phyloP scores from a whole-genome alignment of 2,329 filamentous ascomycete species.

The Xylaria arbuscula region DNA sequence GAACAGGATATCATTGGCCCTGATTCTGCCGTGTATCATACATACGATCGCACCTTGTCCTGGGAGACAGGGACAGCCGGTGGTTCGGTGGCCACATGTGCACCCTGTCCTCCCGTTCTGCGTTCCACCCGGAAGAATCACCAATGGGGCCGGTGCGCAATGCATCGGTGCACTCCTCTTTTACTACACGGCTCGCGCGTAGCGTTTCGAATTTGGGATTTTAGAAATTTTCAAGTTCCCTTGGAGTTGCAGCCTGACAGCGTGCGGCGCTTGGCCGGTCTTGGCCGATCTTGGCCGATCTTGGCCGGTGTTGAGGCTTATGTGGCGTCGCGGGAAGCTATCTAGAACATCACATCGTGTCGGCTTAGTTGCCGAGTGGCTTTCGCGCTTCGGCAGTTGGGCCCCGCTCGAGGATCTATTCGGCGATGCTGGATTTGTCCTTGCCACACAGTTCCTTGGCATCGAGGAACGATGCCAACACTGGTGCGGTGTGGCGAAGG shows the following conservation, averaged over 20 bases:
- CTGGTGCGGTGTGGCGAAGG: background rate
- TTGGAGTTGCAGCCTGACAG: background rate
- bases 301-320: background rate
- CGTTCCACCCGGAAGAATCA: slow-evolving; percentile 7
- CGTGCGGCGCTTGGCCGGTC: slow-evolving; percentile 18
- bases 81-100: background rate
- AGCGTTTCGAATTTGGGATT: background rate
- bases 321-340: background rate
- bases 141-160: slow-evolving; percentile 14
- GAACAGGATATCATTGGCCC: slow-evolving; percentile 11
- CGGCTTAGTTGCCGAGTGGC: slow-evolving; percentile 6
- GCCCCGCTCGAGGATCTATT: slow-evolving; percentile 7
- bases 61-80: background rate
- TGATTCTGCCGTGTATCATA: background rate
- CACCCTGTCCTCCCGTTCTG: background rate
- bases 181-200: background rate
- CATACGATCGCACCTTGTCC: background rate
- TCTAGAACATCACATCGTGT: slow-evolving; percentile 7
- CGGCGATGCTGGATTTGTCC: slow-evolving; percentile 8
- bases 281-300: slow-evolving; percentile 20
- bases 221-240: background rate
- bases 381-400: background rate
- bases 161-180: background rate
- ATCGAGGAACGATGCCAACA: background rate
- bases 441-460: slow-evolving; percentile 14